Percentiles rank a stretch among this genome's conserved stretches.
Conservation (phyloP, 1,139 yeast genomes). For the Diutina neorugosa region DNA sequence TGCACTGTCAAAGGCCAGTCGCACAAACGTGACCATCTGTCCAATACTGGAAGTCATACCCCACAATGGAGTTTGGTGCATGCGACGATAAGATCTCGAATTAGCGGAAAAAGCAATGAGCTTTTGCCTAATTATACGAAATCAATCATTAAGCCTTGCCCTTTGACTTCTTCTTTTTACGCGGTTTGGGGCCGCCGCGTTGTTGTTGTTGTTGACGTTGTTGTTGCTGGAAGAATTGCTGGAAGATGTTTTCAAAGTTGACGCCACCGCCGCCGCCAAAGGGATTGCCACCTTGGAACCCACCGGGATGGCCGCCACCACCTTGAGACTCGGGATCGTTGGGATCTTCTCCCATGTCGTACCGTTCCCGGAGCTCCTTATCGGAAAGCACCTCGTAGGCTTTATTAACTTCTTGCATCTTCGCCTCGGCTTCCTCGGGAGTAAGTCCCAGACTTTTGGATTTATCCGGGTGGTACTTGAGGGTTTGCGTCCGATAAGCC, state of each 20-base stretch:
- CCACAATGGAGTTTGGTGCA: no score
- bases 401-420: conserved; percentile 86
- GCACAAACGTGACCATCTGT: no score
- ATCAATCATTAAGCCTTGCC: neutral
- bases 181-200: neutral
- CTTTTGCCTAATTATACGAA: no score
- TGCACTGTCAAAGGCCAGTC: no score
- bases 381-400: conserved; percentile 82
- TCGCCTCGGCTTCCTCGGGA: conserved; percentile 62
- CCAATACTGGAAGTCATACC: no score
- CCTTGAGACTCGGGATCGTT: conserved; percentile 1
- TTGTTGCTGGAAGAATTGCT: conserved; percentile 3
- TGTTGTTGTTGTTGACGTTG: neutral
- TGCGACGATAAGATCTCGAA: no score
- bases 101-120: no score
- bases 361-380: conserved; percentile 48
- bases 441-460: conserved; percentile 45
- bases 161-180: neutral
- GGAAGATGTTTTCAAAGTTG: neutral
- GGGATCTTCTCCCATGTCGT: conserved; percentile 26
- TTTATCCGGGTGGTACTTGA: conserved; percentile 87
- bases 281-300: neutral
- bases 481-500: conserved; percentile 70
- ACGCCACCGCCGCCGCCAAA: neutral
- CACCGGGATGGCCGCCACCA: neutral